A percentile compares a stretch with the other conserved stretches of the same genome.
These are phyloP conservation scores for Dendrobium catenatum DNA, from an alignment of 106 monocot species.

Conservation along the genomic window DNA sequence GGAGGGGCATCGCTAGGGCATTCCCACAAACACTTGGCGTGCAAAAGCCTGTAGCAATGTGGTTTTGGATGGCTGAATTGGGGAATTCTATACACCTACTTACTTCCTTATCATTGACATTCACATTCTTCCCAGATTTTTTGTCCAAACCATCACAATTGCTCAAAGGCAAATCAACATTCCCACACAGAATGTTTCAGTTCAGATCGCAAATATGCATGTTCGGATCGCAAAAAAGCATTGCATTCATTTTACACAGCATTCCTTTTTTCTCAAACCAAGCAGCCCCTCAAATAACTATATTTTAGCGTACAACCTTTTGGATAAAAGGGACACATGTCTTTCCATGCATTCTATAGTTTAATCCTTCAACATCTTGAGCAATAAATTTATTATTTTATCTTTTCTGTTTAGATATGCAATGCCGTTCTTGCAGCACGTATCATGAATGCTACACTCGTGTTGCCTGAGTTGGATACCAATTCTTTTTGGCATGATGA, in stretches of 20 bases:
- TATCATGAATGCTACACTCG: constrained; percentile 97
- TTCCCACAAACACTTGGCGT: too few species aligned
- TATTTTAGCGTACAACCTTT: not conserved
- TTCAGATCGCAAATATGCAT: too few species aligned
- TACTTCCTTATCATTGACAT: too few species aligned
- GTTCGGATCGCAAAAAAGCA: not conserved
- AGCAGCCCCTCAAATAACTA: not conserved
- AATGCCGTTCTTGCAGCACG: constrained; percentile 98
- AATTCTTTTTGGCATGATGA: constrained; percentile 96
- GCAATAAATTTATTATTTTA: not conserved
- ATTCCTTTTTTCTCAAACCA: not conserved
- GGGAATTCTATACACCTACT: too few species aligned
- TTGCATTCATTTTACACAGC: not conserved
- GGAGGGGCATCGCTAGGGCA: too few species aligned
- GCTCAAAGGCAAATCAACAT: too few species aligned
- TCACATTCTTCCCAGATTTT: too few species aligned
- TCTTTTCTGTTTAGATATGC: constrained; percentile 59
- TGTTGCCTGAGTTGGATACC: constrained; percentile 90
- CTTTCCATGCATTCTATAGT: not conserved
- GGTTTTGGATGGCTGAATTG: too few species aligned
- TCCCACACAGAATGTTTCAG: too few species aligned
- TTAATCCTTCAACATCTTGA: not conserved
- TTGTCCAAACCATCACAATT: too few species aligned
- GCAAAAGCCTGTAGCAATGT: too few species aligned
- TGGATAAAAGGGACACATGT: not conserved